Evolutionary conservation across 495 filamentous ascomycete genomes (phyloP).

Genomic region (Friedmanniomyces endolithicus): DNA sequence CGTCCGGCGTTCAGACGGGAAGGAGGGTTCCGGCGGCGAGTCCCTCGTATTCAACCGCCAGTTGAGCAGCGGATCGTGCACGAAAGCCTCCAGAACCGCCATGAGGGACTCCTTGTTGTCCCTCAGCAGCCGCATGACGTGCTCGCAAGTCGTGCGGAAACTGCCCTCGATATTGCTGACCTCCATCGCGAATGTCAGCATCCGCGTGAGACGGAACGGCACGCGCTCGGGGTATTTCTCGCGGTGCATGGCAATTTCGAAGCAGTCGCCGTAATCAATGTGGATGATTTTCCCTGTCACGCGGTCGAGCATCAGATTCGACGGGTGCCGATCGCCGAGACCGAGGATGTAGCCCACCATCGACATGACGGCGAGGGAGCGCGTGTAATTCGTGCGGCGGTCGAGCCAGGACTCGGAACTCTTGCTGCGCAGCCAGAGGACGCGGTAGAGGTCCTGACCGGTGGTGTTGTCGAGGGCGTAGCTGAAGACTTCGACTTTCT

Average conservation of each 20-base stretch:
- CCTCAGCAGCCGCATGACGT: conserved; percentile 91
- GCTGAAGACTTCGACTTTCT: conserved; percentile 98
- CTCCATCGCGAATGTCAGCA: conserved; percentile 99
- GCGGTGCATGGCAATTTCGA: conserved; percentile 98
- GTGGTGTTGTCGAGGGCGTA: conserved; percentile 99
- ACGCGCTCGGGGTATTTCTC: conserved; percentile 98
- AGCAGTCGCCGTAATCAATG: conserved; percentile 98
- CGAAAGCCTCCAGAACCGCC: conserved; percentile 97
- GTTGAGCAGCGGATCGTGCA: conserved; percentile 93
- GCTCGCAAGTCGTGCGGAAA: conserved; percentile 93
- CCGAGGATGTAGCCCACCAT: conserved; percentile 99
- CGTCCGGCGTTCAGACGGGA: conserved; percentile 60
- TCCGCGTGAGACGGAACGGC: conserved; percentile 91
- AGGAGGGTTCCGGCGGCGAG: conserved; percentile 64
- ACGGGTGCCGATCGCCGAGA: conserved; percentile 89
- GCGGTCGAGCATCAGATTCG: conserved; percentile 91
- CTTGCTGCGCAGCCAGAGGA: conserved; percentile 97
- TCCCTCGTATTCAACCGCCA: conserved; percentile 87
- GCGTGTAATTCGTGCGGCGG: conserved; percentile 91
- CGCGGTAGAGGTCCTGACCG: conserved; percentile 93
- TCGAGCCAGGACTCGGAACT: conserved; percentile 96
- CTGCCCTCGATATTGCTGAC: conserved; percentile 98
- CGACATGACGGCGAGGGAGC: conserved; percentile 97
- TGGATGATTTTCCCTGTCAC: conserved; percentile 93
- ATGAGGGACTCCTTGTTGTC: conserved; percentile 97